Base-by-base conservation (phyloP, 2,329 filamentous ascomycete species). In the Nemania diffusa region DNA sequence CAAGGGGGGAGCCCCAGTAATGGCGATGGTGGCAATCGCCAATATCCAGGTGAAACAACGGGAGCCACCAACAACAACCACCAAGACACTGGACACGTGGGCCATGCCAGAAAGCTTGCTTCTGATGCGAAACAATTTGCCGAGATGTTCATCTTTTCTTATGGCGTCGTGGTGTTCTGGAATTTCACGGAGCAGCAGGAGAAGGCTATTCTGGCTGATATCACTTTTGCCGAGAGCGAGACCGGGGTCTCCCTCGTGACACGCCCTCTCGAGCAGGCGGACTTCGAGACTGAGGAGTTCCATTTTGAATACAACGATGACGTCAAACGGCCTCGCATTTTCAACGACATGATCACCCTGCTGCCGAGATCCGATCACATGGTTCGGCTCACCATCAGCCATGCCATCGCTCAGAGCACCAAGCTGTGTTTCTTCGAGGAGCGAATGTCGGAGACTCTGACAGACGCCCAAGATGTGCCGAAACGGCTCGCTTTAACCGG, bases 301-400 rank as follows among this genome's bases (percentile, higher is more conserved):
- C 95, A 99, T 77, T 99, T 99, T 77, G 94, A 98, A 79, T 99
- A 99, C 83, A 97, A 93, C 74, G 87, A 89, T 0, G 87, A 93
- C 65, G 93, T 96, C 37, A 91, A 94, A 69, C 88, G 94, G 57
- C 96, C 96, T 4, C 88, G 96, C 64, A 92, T 99, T 32, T 99
- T 97, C 83, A 98, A 99, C 81, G 96, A 99, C 79, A 99, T 99
- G 96, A 98, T 99, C 74, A 99, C 96, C 0, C 83, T 99, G 51
- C 87, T 97, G 69, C 97, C 93, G 67, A 91, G 93, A 44, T 88
- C 86, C 29, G 96, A 99, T 81, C 96, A 99, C 81, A 98, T 99
- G 95, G 97, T 98, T 78, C 98, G 98, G 81, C 85, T 99, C 17
- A 94, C 95, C 37, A 99, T 99, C 83, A 97, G 92, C 78, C 96